Evolutionary conservation across 2,329 filamentous ascomycete species (phyloP).

Genomic region (Emericellopsis cladophorae): DNA sequence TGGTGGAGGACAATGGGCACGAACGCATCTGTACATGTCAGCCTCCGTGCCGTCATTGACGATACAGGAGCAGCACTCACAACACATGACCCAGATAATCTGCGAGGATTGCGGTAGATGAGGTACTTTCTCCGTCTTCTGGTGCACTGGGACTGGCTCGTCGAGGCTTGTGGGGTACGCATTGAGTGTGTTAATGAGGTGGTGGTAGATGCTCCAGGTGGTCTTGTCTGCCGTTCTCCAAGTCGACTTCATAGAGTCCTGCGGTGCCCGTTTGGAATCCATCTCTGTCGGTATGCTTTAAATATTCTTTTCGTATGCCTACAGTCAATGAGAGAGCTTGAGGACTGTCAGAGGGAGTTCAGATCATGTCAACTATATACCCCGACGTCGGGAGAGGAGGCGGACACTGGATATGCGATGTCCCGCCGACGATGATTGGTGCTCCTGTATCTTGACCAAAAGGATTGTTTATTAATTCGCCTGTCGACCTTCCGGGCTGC

Average conservation of each 20-base stretch:
- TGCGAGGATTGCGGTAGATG: conserved; percentile 19
- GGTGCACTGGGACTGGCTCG: conserved; percentile 20
- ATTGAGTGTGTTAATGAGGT: conserved; percentile 16
- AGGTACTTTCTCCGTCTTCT: conserved; percentile 27
- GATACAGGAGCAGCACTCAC: too few species aligned
- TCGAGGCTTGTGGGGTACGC: conserved; percentile 14
- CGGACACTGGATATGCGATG: too few species aligned
- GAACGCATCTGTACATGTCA: conserved; percentile 13
- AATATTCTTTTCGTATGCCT: too few species aligned
- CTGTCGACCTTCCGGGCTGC: too few species aligned
- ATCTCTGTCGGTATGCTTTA: not conserved
- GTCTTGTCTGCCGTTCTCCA: conserved; percentile 15
- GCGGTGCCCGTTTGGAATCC: conserved; percentile 1
- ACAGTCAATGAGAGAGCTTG: too few species aligned
- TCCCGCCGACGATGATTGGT: too few species aligned
- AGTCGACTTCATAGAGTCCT: conserved; percentile 26
- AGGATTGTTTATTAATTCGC: too few species aligned
- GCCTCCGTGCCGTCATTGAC: too few species aligned
- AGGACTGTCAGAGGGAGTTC: too few species aligned
- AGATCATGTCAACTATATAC: too few species aligned
- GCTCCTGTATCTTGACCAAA: too few species aligned
- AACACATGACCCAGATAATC: conserved; percentile 23
- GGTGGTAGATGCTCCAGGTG: conserved; percentile 18
- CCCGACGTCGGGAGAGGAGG: too few species aligned
- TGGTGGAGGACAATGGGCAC: conserved; percentile 24